Base-by-base conservation (phyloP, 2,329 filamentous ascomycete genomes). In the Paracoccidioides brasiliensis region DNA sequence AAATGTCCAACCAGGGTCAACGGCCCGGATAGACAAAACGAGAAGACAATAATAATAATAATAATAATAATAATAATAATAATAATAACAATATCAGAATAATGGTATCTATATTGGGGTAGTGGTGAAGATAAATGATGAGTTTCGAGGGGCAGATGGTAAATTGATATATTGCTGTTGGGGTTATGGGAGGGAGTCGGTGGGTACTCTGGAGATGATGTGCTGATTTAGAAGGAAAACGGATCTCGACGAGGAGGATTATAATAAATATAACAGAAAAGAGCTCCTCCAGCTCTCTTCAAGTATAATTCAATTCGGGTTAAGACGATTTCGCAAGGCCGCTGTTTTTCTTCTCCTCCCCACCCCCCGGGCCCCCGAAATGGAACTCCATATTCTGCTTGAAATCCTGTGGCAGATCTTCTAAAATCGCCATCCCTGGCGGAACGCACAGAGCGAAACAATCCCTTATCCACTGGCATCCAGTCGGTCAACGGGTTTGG, bases 401-500 rank as follows among this genome's bases (percentile, higher is more conserved):
- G 32, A 22, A 22, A 22, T 22, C 22, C 49, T 52, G 37, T 22
- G 37, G 49, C 28, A 52, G 49, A 52, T 52, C 49, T 15, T 52
- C 38, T 41, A 42, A 52, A 22, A 52, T 32, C 49, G 22, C 15
- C 41, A 41, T 52, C 32, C 37, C 38, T 40, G 49, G 15, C 14
- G 15, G 37, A 8, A 28, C 28, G 49, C 37, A 37, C 49, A 52
- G 37, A 14, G 35, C 37, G 5, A 52, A 40, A 14, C 46, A 12
- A 30, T 30, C 38, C 35, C 49, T 22, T 22, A 22, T 22, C 22
- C 22, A 22, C 22, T 22, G 22, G 22, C 15, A 37, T 52, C 49
- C 49, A 52, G 35, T 52, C 49, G 37, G 49, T 52, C 49, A 52
- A 52, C 49, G 37, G 38, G 37, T 40, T 40, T 41, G 49, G 37